Percentiles rank a stretch among this genome's conserved stretches.
These are phyloP conservation scores for Tulasnella sp. DNA, from an alignment of 768 basidiomycete genomes.

Conservation along the genomic window DNA sequence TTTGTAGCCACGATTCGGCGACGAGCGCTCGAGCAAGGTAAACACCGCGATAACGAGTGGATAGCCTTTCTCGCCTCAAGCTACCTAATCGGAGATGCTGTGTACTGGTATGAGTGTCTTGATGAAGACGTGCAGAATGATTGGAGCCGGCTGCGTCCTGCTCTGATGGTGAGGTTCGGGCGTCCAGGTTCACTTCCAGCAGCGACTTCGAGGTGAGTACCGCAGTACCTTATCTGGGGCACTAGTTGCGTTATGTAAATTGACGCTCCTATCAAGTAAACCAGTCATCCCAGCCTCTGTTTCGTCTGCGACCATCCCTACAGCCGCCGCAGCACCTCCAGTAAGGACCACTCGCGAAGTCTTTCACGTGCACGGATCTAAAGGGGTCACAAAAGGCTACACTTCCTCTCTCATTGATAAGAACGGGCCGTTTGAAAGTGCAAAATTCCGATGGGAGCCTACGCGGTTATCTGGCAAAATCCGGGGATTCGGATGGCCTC, in stretches of 20 bases:
- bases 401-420: too few relatives aligned
- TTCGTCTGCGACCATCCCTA: not conserved
- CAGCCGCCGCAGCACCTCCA: not conserved
- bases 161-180: not conserved
- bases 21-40: not conserved
- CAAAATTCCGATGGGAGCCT: too few relatives aligned
- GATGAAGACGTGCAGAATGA: not conserved
- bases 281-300: not conserved
- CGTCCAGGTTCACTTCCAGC: not conserved
- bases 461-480: too few relatives aligned
- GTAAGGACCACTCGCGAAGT: not conserved
- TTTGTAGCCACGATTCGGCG: not conserved
- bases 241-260: not conserved
- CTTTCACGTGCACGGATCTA: too few relatives aligned
- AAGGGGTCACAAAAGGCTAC: too few relatives aligned
- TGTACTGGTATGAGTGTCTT: slow-evolving; percentile 14
- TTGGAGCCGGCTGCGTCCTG: slow-evolving; percentile 4
- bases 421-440: too few relatives aligned
- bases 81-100: not conserved
- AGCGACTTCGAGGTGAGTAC: not conserved
- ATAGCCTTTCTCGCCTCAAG: not conserved
- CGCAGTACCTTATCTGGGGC: not conserved
- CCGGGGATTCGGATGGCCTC: too few relatives aligned
- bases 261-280: not conserved
- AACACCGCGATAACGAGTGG: slow-evolving; percentile 8